Base-by-base conservation (phyloP, 2,329 filamentous ascomycete genomes). In the Hypoxylon sp. region DNA sequence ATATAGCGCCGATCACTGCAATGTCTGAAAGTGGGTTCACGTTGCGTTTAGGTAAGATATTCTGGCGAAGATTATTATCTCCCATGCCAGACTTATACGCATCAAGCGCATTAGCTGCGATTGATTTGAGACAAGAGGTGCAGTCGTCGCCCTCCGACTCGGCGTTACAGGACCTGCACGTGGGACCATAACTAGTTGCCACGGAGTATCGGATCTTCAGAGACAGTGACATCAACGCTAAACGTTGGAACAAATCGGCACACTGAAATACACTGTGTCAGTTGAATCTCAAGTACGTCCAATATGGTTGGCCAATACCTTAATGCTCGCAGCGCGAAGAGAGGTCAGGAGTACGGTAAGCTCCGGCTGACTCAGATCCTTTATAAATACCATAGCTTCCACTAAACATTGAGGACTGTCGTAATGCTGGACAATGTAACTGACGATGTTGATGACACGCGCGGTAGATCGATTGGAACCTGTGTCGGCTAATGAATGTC, bases 301-400 rank as follows among this genome's bases (percentile, higher is more conserved):
- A 6, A 51, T 11, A 22, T 76, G 72, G 3, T 74, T 60, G 3
- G 14, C 65, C 59, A 3, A 62, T 62, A 81, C 80, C 70, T 80
- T 73, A 2, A 77, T 73, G 1, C 78, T 70, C 22, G 35, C 26
- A 24, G 14, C 39, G 31, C 55, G 60, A 29, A 84, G 63, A 3
- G 72, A 73, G 0, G 77, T 74, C 3, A 83, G 65, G 52, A 83
- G 78, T 0, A 78, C 67, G 46, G 78, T 79, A 6, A 83, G 71
- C 5, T 85, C 84, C 0, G 77, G 71, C 2, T 80, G 76, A 1
- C 75, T 78, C 0, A 89, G 79, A 19, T 77, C 74, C 44, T 83
- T 80, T 2, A 84, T 76, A 60, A 84, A 85, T 0, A 70, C 67
- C 66, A 82, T 85, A 44, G 86, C 71, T 53, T 86, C 85, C 35